These are phyloP conservation scores for Gamarada debralockiae DNA, from an alignment of 495 filamentous ascomycete species.

Conservation along the genomic window DNA sequence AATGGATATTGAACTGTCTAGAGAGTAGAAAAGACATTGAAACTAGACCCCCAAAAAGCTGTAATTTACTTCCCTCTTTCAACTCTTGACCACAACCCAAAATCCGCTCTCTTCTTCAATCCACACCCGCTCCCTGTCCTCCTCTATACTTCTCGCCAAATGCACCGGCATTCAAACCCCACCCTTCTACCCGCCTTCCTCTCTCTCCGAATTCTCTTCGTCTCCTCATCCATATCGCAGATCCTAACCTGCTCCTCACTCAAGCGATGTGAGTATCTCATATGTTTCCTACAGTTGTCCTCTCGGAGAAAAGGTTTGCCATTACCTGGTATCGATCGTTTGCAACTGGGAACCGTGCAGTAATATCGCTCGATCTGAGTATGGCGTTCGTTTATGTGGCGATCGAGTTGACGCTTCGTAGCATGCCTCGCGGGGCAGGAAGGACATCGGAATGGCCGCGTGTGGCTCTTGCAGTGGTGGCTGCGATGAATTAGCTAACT, in stretches of 20 bases:
- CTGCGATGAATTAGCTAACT: background rate
- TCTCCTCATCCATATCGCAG: conserved; percentile 5
- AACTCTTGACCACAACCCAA: too few relatives aligned
- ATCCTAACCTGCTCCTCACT: background rate
- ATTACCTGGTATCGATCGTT: background rate
- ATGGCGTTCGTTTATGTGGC: conserved; percentile 5
- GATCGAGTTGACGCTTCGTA: conserved; percentile 6
- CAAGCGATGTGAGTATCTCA: background rate
- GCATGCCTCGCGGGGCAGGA: conserved; percentile 1
- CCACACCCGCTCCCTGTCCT: too few relatives aligned
- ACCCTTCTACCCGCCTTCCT: too few relatives aligned
- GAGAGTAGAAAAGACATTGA: too few relatives aligned
- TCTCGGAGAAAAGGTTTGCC: conserved; percentile 2
- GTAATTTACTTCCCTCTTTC: too few relatives aligned
- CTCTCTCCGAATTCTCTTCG: background rate
- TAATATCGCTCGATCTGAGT: background rate
- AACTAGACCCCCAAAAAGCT: too few relatives aligned
- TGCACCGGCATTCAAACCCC: too few relatives aligned
- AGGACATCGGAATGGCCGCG: conserved; percentile 1
- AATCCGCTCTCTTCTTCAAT: too few relatives aligned
- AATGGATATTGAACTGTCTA: too few relatives aligned
- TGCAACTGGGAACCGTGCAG: conserved; percentile 1
- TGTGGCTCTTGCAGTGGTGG: conserved; percentile 9
- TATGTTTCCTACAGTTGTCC: conserved; percentile 7
- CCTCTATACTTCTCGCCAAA: too few relatives aligned